Evolutionary conservation across 352 stramenopile genomes (phyloP), one percentile per base, ranked within the genome.

Genomic region (Phytophthora foliorum): DNA sequence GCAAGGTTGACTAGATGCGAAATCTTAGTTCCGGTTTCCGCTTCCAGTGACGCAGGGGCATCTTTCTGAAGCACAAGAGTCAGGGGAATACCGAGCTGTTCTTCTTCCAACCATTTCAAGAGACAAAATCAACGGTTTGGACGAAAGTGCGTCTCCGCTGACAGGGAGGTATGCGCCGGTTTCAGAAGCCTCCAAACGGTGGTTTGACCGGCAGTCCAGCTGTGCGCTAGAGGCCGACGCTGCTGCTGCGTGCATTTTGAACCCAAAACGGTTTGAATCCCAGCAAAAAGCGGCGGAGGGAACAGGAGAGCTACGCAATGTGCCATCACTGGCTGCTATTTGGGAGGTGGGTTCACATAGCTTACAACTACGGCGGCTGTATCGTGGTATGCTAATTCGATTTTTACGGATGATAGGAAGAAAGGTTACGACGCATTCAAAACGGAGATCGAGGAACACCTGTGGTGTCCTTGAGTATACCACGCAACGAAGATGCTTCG

Each of bases 221-320:
- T 96, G 85, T 67, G 82, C 75, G 0, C 57, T 96, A 9, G 89
- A 96, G 49, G 64, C 84, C 21, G 89, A 96, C 48, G 88, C 92
- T 14, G 77, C 86, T 13, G 82, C 80, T 29, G 72, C 80, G 7
- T 81, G 76, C 48, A 93, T 96, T 41, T 53, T 94, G 13, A 95
- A 96, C 56, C 74, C 86, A 16, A 74, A 63, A 21, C 60, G 71
- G 4, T 86, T 91, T 63, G 72, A 63, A 16, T 46, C 38, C 16
- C 73, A 90, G 2, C 85, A 90, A 46, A 66, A 69, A 38, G 81
- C 79, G 42, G 63, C 84, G 29, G 45, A 81, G 14, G 56, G 57
- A 1, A 82, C 59, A 44, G 72, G 69, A 3, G 76, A 91, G 51
- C 55, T 88, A 48, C 81, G 76, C 2, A 87, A 86, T 56, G 89